These are phyloP conservation scores for Trichosporon coremiiforme DNA, from an alignment of 1,284 basidiomycete species.

Conservation along the genomic window DNA sequence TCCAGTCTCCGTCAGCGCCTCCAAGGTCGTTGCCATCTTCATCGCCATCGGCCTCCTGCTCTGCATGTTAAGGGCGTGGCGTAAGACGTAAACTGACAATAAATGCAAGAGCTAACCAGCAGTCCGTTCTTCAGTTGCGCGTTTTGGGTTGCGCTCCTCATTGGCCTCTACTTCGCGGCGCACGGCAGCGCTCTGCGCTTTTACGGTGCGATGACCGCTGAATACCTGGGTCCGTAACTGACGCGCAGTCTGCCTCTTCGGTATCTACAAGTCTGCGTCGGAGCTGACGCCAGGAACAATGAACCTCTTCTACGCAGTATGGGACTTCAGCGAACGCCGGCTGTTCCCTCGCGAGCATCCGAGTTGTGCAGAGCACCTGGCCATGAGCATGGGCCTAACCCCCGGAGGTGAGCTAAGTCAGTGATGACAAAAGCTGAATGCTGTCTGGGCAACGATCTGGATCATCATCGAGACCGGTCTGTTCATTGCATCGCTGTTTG, in stretches of 20 bases:
- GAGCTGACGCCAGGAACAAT: slow-evolving; percentile 40
- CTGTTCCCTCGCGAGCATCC: slow-evolving; percentile 42
- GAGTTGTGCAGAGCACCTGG: background rate
- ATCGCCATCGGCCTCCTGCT: slow-evolving; percentile 53
- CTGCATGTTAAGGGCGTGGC: slow-evolving; percentile 50
- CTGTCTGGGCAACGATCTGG: slow-evolving; percentile 52
- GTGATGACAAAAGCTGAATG: background rate
- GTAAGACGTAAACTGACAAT: slow-evolving; percentile 46
- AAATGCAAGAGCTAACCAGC: slow-evolving; percentile 1
- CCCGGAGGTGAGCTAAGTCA: slow-evolving; percentile 38
- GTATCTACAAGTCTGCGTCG: background rate
- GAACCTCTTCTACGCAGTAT: slow-evolving; percentile 56
- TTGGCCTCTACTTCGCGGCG: slow-evolving; percentile 56
- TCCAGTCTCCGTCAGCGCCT: slow-evolving; percentile 52
- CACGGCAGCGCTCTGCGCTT: slow-evolving; percentile 56
- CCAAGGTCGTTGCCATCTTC: slow-evolving; percentile 53
- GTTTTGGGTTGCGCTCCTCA: slow-evolving; percentile 49
- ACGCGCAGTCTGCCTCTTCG: slow-evolving; percentile 32
- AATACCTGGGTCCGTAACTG: background rate
- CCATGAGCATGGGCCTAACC: slow-evolving; percentile 47
- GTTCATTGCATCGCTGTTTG: slow-evolving; percentile 52
- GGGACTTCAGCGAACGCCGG: slow-evolving; percentile 55
- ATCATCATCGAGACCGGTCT: slow-evolving; percentile 48
- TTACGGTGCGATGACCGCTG: slow-evolving; percentile 38
- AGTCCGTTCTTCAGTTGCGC: slow-evolving; percentile 54